These are phyloP conservation scores for Phytophthora podocarpi DNA, from an alignment of 352 stramenopile genomes.

Conservation along the genomic window DNA sequence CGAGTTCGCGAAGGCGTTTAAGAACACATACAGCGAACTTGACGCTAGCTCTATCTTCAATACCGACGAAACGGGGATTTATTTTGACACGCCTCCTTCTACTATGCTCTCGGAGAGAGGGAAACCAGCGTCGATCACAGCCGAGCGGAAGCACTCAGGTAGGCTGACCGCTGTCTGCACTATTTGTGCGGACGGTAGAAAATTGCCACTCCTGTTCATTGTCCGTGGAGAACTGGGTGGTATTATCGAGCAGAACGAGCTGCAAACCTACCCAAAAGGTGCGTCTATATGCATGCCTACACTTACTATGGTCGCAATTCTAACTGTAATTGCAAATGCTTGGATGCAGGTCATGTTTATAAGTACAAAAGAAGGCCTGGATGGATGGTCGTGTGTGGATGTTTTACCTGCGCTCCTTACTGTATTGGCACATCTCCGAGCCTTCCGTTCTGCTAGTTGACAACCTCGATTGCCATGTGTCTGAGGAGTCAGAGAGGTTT, in stretches of 20 bases:
- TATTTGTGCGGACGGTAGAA: background rate
- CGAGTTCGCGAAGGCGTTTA: slow-evolving; percentile 12
- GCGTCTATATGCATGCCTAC: too few species aligned
- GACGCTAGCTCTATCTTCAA: slow-evolving; percentile 6
- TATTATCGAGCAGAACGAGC: slow-evolving; percentile 11
- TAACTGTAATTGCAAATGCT: too few species aligned
- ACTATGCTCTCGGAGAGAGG: slow-evolving; percentile 11
- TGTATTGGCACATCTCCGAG: slow-evolving; percentile 3
- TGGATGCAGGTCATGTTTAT: slow-evolving; percentile 12
- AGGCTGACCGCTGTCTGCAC: slow-evolving; percentile 16
- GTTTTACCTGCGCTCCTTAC: slow-evolving; percentile 19
- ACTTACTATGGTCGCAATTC: too few species aligned
- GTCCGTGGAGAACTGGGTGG: slow-evolving; percentile 2
- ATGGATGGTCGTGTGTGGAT: slow-evolving; percentile 14
- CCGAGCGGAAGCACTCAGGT: slow-evolving; percentile 19
- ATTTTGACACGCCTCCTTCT: background rate
- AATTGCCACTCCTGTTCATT: slow-evolving; percentile 17
- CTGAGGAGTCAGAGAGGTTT: background rate
- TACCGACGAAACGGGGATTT: slow-evolving; percentile 9
- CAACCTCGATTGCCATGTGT: slow-evolving; percentile 20
- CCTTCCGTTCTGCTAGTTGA: slow-evolving; percentile 11
- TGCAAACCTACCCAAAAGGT: slow-evolving; percentile 10
- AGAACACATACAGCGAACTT: background rate
- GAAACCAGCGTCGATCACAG: slow-evolving; percentile 3
- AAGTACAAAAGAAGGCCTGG: slow-evolving; percentile 20